phyloP scores from a whole-genome alignment of 805 yeast species.

The Metschnikowia cubensis region DNA sequence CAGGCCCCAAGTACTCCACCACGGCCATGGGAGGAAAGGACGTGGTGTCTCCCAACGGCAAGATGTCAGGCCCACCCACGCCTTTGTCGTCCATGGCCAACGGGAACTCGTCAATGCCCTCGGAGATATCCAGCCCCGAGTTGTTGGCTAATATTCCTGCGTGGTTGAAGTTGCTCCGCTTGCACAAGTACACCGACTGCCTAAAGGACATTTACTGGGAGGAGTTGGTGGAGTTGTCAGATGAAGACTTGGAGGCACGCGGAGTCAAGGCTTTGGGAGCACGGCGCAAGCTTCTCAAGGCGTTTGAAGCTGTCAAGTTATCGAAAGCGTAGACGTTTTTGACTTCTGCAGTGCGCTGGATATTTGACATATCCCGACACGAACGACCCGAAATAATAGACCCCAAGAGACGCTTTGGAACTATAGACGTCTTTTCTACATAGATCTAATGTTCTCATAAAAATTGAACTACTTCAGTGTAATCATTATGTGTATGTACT shows the following conservation, averaged over 20 bases:
- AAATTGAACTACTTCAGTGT: not conserved
- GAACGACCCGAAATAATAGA: conserved; percentile 2
- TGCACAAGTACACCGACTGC: conserved; percentile 91
- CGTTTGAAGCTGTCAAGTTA: conserved; percentile 72
- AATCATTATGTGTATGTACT: too few species aligned
- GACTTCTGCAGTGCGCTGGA: conserved; percentile 1
- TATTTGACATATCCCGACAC: conserved; percentile 8
- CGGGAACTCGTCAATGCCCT: conserved; percentile 35
- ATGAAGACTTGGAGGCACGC: conserved; percentile 61
- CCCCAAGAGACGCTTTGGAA: not conserved
- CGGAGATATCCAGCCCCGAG: conserved; percentile 39
- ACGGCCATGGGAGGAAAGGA: conserved; percentile 10
- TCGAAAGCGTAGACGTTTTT: conserved; percentile 9
- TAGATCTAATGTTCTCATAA: not conserved
- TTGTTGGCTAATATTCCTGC: conserved; percentile 76
- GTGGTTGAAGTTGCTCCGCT: conserved; percentile 84
- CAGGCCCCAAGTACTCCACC: conserved; percentile 17
- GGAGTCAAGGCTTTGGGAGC: conserved; percentile 98
- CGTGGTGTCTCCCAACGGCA: conserved; percentile 8
- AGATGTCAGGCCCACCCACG: conserved; percentile 9
- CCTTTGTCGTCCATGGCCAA: conserved; percentile 6
- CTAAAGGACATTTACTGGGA: conserved; percentile 74
- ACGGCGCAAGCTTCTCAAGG: conserved; percentile 85
- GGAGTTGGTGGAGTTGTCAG: conserved; percentile 67
- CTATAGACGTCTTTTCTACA: not conserved